Base-by-base conservation (phyloP, 169 alveolate genomes). In the Theileria orientalis region DNA sequence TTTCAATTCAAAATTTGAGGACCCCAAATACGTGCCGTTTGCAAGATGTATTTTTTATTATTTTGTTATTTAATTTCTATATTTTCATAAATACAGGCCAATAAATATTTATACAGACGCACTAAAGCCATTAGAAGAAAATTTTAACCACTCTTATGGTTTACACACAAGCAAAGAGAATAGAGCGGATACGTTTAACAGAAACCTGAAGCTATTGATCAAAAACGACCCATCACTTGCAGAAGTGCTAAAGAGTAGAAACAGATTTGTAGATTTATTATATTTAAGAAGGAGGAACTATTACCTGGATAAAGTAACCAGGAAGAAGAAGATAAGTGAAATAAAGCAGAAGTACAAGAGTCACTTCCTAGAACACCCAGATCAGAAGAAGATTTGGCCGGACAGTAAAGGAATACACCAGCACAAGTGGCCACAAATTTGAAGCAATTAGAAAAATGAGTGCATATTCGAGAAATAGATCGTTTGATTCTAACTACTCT, bases 371-470 rank as follows among this genome's bases (percentile, higher is more conserved):
- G 76, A 74, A 29, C 91, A 85, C 33, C 92, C 94, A n/a, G 94
- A 89, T 61, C 84, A 89, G 29, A 89, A 89, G 35, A 62, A 52
- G 29, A 9, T 89, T 54, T 89, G 94, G 94, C 94, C 94, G 23
- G 94, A 89, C 51, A 89, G 83, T 47, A 89, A 89, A 47, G 94
- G 94, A 23, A 59, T 89, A 40, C 64, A 83, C 64, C 90, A 89
- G 54, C 84, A 85, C 42, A 73, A 74, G 21, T 89, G 90, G 83
- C 94, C 94, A 2, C 62, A 75, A n/a, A n/a, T 8, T n/a, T 37
- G 49, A 46, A 57, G 57, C 56, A 0, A 41, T 42, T 44, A n/a
- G 52, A 44, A 44, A n/a, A 44, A 44, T 44, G 52, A 16, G 52
- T 44, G 16, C n/a, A 44, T 44, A 16, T 44, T 14, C 16, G n/a